Evolutionary conservation across 352 stramenopile species (phyloP).

Genomic region (Pythium plurisporium): DNA sequence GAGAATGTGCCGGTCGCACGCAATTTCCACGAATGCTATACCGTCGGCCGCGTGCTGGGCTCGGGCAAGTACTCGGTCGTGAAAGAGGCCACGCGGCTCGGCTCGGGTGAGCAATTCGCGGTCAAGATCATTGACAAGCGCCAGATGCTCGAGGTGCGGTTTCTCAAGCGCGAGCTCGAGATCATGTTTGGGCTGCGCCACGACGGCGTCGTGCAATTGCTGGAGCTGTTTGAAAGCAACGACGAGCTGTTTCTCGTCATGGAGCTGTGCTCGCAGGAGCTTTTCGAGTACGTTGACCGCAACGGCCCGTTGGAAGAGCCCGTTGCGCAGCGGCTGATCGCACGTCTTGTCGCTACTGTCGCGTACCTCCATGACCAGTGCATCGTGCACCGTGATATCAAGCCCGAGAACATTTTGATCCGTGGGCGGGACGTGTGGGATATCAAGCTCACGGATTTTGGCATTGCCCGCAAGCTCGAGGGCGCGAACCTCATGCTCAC

Average conservation of each 20-base stretch:
- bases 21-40: constrained; percentile 60
- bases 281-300: constrained; percentile 81
- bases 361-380: constrained; percentile 79
- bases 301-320: constrained; percentile 67
- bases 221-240: constrained; percentile 76
- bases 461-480: constrained; percentile 73
- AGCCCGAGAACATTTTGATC: constrained; percentile 82
- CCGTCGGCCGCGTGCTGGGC: constrained; percentile 47
- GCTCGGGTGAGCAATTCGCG: constrained; percentile 34
- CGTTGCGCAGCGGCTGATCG: constrained; percentile 60
- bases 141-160: constrained; percentile 75
- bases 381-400: constrained; percentile 86
- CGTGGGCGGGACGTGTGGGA: constrained; percentile 57
- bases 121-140: constrained; percentile 86
- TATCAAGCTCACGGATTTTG: constrained; percentile 83
- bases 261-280: constrained; percentile 72
- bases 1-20: constrained; percentile 54
- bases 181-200: constrained; percentile 78
- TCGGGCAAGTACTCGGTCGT: constrained; percentile 80
- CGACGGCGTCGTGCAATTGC: constrained; percentile 68
- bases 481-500: constrained; percentile 56
- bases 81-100: constrained; percentile 46
- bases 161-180: constrained; percentile 83
- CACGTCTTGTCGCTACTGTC: constrained; percentile 71
- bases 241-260: constrained; percentile 79